phyloP scores from a whole-genome alignment of 1,139 yeast genomes.

The Spathaspora sp. region DNA sequence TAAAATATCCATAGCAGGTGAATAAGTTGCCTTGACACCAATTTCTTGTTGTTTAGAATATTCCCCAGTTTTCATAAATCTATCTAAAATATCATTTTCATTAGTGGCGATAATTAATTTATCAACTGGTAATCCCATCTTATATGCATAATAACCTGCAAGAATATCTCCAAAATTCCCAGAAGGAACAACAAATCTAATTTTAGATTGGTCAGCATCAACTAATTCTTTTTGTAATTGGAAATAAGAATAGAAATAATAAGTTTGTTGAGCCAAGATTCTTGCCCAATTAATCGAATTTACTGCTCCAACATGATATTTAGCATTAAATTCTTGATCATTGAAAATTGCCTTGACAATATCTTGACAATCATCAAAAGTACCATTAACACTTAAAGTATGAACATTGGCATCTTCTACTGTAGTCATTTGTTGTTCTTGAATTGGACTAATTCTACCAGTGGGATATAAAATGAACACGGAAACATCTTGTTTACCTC shows the following conservation, averaged over 20 bases:
- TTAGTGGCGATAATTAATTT: constrained; percentile 91
- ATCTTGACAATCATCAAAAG: constrained; percentile 98
- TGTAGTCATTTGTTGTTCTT: constrained; percentile 98
- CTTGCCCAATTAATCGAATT: constrained; percentile 99
- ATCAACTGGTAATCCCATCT: constrained; percentile 93
- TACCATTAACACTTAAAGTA: constrained; percentile 90
- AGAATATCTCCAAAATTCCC: constrained; percentile 98
- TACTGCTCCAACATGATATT: constrained; percentile 95
- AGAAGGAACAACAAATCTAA: constrained; percentile 91
- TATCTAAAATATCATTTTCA: constrained; percentile 89
- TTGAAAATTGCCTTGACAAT: constrained; percentile 91
- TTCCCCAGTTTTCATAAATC: constrained; percentile 84
- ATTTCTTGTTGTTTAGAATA: constrained; percentile 63
- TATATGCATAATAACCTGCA: constrained; percentile 92
- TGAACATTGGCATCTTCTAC: constrained; percentile 94
- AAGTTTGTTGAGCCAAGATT: constrained; percentile 94
- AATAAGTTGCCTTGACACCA: constrained; percentile 80
- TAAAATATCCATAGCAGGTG: constrained; percentile 98
- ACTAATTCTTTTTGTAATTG: constrained; percentile 49
- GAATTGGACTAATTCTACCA: constrained; percentile 96
- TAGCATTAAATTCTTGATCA: constrained; percentile 80
- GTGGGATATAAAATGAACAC: constrained; percentile 96
- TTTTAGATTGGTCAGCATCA: constrained; percentile 38
- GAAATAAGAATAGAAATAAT: constrained; percentile 91
- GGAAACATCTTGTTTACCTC: constrained; percentile 95